Conservation (phyloP, 495 filamentous ascomycete genomes). For the Lichenothelia convexa region DNA sequence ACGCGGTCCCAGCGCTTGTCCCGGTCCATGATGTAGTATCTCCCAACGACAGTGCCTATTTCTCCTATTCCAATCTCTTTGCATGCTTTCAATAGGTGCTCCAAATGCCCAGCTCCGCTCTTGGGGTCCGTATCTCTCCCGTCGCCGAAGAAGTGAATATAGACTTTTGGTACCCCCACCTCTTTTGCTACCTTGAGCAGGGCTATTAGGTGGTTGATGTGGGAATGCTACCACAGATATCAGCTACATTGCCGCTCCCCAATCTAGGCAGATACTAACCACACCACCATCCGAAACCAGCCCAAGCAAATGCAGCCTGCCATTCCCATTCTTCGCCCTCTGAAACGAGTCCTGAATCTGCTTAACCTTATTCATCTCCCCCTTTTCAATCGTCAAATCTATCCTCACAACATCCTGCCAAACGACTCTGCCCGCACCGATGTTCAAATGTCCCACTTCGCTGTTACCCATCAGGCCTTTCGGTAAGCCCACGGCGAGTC, state of each 20-base stretch:
- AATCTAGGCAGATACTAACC: constrained; percentile 24
- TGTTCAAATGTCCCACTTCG: constrained; percentile 96
- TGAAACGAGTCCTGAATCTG: constrained; percentile 62
- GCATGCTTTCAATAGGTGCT: constrained; percentile 56
- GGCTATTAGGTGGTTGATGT: constrained; percentile 79
- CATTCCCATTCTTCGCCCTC: constrained; percentile 70
- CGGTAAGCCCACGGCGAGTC: constrained; percentile 83
- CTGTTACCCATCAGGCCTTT: constrained; percentile 98
- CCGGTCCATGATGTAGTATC: constrained; percentile 98
- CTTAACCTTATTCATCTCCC: constrained; percentile 56
- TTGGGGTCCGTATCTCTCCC: constrained; percentile 96
- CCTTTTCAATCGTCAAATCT: constrained; percentile 84
- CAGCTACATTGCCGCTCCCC: constrained; percentile 2
- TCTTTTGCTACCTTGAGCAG: constrained; percentile 80
- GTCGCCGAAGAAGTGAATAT: constrained; percentile 98
- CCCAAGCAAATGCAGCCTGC: constrained; percentile 78
- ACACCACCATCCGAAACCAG: constrained; percentile 91
- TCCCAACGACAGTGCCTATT: constrained; percentile 83
- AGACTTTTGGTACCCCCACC: constrained; percentile 69
- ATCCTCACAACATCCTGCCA: constrained; percentile 99
- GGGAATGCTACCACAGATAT: constrained; percentile 43
- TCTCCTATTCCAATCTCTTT: constrained; percentile 73
- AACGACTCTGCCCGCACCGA: constrained; percentile 91
- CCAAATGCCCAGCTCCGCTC: constrained; percentile 68
- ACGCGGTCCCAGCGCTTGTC: constrained; percentile 98